Evolutionary conservation across 345 rosid genomes (phyloP).

Genomic region (Populus tremula): DNA sequence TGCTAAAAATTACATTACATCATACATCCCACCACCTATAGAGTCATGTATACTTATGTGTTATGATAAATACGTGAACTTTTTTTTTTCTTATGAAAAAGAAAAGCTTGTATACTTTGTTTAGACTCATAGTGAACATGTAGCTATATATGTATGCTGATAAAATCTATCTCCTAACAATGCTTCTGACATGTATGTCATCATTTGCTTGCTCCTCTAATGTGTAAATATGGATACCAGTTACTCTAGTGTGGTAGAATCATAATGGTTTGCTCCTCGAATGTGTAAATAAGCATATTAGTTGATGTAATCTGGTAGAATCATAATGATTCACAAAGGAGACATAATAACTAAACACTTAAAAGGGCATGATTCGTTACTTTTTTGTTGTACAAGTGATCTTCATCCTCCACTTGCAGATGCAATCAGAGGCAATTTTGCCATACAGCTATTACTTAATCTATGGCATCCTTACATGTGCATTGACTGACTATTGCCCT

Average conservation of each 20-base stretch:
- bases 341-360: neutral
- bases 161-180: neutral
- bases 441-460: neutral
- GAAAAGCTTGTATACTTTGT: neutral
- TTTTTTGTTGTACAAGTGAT: neutral
- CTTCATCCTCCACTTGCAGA: neutral
- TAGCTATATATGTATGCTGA: neutral
- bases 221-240: neutral
- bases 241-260: neutral
- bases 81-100: neutral
- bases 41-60: neutral
- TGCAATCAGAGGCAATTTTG: neutral
- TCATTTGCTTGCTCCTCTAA: neutral
- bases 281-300: neutral
- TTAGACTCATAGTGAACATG: neutral
- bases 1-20: neutral
- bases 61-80: neutral
- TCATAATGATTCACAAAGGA: neutral
- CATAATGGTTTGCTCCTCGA: neutral
- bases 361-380: neutral
- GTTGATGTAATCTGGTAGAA: neutral
- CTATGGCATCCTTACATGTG: neutral
- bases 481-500: neutral
- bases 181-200: neutral
- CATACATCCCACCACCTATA: neutral